Base-by-base conservation (phyloP, 208 protist genomes). In the Crithidia expoeki region DNA sequence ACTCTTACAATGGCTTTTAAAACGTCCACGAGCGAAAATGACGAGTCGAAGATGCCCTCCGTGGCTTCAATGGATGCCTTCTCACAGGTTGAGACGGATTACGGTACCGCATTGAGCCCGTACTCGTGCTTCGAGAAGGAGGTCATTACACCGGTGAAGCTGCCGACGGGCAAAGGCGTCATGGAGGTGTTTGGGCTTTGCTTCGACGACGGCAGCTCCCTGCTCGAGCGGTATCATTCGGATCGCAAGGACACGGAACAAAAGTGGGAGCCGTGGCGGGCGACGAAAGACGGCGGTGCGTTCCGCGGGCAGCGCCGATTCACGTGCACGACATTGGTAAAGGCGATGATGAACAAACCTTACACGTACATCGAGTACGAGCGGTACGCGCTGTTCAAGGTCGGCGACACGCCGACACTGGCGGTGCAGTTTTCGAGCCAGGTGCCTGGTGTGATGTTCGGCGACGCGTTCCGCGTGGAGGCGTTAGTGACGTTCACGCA, bases 351-450 rank as follows among this genome's bases (percentile, higher is more conserved):
- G 72, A 64, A 58, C 52, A 88, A 87, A 70, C 59, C 62, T 21
- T 92, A 81, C 72, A 33, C 57, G 27, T 87, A 79, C 62, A 77
- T 72, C 47, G 81, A 92, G 72, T 89, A 88, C 65, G 73, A 92
- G 61, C 77, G 83, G 28, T 92, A 88, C 60, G 81, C 80, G 6
- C 74, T 92, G 44, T 59, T 86, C 71, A 88, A 85, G 65, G 53
- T 92, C 28, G 69, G 52, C 38, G 83, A 76, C 25, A 51, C 44
- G 59, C 83, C 83, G 23, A 86, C 78, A n/a, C 61, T 92, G 34
- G 56, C 81, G 40, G 72, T 89, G 44, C 86, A 91, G 57, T 79
- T 88, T 33, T 91, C 86, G 38, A 83, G 77, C 44, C 86, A 91
- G 75, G 73, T 79, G 4, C 58, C 74, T 3, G 81, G 83, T 21